These are phyloP conservation scores for Trematosphaeria pertusa DNA, from an alignment of 2,329 filamentous ascomycete genomes.

Conservation along the genomic window DNA sequence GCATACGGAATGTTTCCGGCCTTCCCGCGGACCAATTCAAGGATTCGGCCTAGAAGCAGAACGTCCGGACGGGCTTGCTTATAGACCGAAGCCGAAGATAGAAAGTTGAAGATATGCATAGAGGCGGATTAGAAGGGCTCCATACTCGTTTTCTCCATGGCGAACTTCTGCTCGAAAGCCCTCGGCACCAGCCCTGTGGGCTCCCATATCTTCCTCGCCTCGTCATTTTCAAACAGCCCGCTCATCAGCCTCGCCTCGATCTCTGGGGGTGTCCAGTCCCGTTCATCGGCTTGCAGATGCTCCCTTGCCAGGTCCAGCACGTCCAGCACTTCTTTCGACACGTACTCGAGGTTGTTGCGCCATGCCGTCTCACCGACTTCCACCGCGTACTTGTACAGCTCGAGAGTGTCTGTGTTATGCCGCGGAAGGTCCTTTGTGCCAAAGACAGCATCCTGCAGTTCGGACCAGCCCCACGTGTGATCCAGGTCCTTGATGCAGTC, in stretches of 20 bases:
- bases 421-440: conserved; percentile 7
- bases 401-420: conserved; percentile 2
- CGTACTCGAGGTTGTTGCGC: conserved; percentile 6
- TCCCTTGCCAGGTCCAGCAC: conserved; percentile 14
- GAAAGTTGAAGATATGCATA: no score
- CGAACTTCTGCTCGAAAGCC: conserved; percentile 2
- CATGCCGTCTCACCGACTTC: background rate
- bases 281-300: conserved; percentile 10
- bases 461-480: conserved; percentile 7
- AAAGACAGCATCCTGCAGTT: conserved; percentile 6
- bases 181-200: conserved; percentile 4
- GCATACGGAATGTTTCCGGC: no score
- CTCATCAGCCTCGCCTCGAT: conserved; percentile 7
- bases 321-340: conserved; percentile 6
- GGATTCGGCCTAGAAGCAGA: no score
- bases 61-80: no score
- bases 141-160: background rate
- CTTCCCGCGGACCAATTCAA: no score
- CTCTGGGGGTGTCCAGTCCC: conserved; percentile 16
- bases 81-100: no score
- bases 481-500: conserved; percentile 6
- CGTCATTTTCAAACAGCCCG: conserved; percentile 8
- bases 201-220: conserved; percentile 11
- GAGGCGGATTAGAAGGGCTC: no score
- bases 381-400: background rate